These are phyloP conservation scores for Prunella vulgaris DNA, from an alignment of 257 asterid species.

Conservation along the genomic window DNA sequence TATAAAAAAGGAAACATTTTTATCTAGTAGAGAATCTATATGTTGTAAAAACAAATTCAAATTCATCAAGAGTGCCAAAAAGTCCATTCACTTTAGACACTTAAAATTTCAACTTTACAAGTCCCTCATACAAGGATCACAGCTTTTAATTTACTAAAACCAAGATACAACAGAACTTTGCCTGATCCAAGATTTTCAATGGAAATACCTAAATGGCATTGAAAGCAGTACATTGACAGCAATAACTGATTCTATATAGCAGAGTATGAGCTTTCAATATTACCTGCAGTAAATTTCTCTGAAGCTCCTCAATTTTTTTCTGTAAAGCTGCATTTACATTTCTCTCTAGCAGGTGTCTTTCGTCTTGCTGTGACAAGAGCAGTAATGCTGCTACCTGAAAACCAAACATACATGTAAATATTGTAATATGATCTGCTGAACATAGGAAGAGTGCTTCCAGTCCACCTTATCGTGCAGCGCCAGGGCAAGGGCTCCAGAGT, in stretches of 20 bases:
- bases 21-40: background rate
- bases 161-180: background rate
- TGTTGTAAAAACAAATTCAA: background rate
- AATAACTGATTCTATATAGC: slow-evolving; percentile 1
- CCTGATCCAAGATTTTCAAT: background rate
- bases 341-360: slow-evolving; percentile 77
- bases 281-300: slow-evolving; percentile 85
- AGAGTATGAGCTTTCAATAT: slow-evolving; percentile 1
- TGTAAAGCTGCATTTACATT: slow-evolving; percentile 74
- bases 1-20: no score
- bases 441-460: slow-evolving; percentile 11
- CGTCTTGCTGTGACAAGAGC: slow-evolving; percentile 93
- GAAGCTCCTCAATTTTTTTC: slow-evolving; percentile 76
- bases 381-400: slow-evolving; percentile 72
- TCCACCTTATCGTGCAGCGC: slow-evolving; percentile 94
- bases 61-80: background rate
- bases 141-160: background rate
- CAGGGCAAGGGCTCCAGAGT: slow-evolving; percentile 64
- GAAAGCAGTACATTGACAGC: background rate
- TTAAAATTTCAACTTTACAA: background rate
- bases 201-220: background rate
- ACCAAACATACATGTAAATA: slow-evolving; percentile 16
- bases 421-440: background rate
- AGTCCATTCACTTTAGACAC: background rate
- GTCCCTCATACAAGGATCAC: background rate